phyloP scores from a whole-genome alignment of 345 rosid genomes.

The Linum usitatissimum region DNA sequence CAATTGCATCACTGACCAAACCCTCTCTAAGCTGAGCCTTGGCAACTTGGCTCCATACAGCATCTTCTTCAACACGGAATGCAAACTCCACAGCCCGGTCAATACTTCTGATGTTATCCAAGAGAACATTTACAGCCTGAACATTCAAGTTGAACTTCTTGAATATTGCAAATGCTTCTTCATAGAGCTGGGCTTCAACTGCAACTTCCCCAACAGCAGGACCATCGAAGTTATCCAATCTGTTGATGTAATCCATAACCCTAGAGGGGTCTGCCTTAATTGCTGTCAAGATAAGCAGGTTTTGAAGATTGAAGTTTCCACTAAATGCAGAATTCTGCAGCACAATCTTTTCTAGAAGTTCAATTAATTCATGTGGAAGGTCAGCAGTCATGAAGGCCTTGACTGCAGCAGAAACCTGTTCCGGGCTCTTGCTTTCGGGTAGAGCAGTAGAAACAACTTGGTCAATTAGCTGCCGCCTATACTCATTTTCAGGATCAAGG shows the following conservation, averaged over 20 bases:
- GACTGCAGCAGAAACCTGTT: constrained; percentile 77
- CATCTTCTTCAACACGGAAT: constrained; percentile 92
- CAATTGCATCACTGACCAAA: constrained; percentile 90
- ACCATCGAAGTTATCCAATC: constrained; percentile 96
- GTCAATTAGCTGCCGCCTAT: constrained; percentile 87
- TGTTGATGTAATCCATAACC: constrained; percentile 93
- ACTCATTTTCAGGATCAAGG: constrained; percentile 71
- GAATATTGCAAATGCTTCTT: constrained; percentile 78
- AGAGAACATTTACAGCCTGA: constrained; percentile 58
- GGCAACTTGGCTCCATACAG: constrained; percentile 97
- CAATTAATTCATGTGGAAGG: constrained; percentile 70
- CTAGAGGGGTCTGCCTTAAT: constrained; percentile 93
- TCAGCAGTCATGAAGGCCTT: constrained; percentile 83
- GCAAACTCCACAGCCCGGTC: constrained; percentile 95
- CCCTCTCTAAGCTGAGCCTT: constrained; percentile 93
- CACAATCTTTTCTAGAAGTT: constrained; percentile 89
- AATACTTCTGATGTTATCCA: constrained; percentile 60
- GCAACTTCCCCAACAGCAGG: constrained; percentile 98
- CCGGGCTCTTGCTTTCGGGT: constrained; percentile 88
- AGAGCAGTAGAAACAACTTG: constrained; percentile 96
- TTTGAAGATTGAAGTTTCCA: constrained; percentile 92
- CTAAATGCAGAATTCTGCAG: constrained; percentile 98
- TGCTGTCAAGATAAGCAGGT: constrained; percentile 90
- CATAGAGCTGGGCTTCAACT: constrained; percentile 75
- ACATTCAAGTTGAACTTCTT: constrained; percentile 79